phyloP scores from a whole-genome alignment of 1,284 basidiomycete species.

The Cutaneotrichosporon curvatum region DNA sequence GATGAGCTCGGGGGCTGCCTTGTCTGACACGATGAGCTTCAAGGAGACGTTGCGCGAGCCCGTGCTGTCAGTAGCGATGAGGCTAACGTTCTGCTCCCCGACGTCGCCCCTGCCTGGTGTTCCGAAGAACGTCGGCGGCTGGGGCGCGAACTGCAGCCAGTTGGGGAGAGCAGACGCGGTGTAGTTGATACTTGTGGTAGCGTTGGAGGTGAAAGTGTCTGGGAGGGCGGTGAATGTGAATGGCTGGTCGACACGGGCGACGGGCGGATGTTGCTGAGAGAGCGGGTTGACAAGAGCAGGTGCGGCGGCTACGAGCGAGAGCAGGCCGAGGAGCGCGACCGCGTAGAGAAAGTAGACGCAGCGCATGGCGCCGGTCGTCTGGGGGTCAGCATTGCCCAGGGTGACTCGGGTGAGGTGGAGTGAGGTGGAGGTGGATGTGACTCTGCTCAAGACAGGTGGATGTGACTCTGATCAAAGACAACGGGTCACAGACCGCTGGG shows the following conservation, averaged over 20 bases:
- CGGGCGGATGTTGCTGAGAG: slow-evolving; percentile 44
- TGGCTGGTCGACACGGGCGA: slow-evolving; percentile 40
- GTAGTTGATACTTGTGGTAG: slow-evolving; percentile 42
- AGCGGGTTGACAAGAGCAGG: slow-evolving; percentile 45
- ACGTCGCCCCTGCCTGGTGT: slow-evolving; percentile 34
- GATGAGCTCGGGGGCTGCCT: slow-evolving; percentile 39
- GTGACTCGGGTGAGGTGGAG: not conserved
- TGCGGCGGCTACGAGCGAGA: slow-evolving; percentile 20
- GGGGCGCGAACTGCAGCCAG: slow-evolving; percentile 47
- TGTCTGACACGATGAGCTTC: slow-evolving; percentile 43
- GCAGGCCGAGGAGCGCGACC: slow-evolving; percentile 1
- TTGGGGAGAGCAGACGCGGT: slow-evolving; percentile 46
- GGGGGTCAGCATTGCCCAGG: not conserved
- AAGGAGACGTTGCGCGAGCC: slow-evolving; percentile 30
- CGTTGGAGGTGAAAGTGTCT: slow-evolving; percentile 35
- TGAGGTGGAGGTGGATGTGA: too few relatives aligned
- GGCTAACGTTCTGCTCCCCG: slow-evolving; percentile 26
- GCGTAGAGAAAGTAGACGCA: slow-evolving; percentile 4
- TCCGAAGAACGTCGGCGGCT: slow-evolving; percentile 30
- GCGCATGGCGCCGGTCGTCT: slow-evolving; percentile 16
- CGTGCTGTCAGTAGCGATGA: slow-evolving; percentile 35
- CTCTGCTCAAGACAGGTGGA: too few relatives aligned
- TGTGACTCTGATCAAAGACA: too few relatives aligned
- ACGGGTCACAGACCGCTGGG: too few relatives aligned
- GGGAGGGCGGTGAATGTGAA: slow-evolving; percentile 45